Base-by-base conservation (phyloP, 2,329 filamentous ascomycete genomes). In the Hymenoscyphus repandus region DNA sequence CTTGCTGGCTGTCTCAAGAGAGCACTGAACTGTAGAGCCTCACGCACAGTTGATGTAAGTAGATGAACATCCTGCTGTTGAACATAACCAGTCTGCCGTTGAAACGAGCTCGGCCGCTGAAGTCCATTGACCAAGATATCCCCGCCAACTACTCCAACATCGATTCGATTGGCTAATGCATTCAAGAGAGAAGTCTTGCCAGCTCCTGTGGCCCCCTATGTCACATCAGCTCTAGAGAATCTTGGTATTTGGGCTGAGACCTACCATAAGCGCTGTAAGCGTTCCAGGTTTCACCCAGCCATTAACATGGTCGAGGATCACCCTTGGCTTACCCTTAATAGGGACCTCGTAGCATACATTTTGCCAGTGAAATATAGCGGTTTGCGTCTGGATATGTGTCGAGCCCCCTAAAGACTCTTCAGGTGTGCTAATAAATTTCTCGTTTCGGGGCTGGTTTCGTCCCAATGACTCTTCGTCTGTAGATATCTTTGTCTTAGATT, bases 41-140 rank as follows among this genome's bases (percentile, higher is more conserved):
- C 90, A 53, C 90, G 84, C 31, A 95, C 90, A 1, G 90, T 95
- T 0, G 83, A 82, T 0, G 89, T 95, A 42, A 83, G 76, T 39
- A 95, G 74, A 66, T 95, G 90, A 12, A 95, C 76, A 77, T 96
- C 90, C 66, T 93, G 89, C 67, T 96, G 90, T 65, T 95, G 88
- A 33, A 91, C 89, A 61, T 95, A 95, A 39, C 90, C 90, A 18
- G 88, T 93, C 72, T 91, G 92, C 57, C 90, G 85, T 68, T 95
- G 89, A 77, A 95, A 95, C 0, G 86, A 90, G 37, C 77, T 75
- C 58, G 93, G 88, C 37, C 87, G 80, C 27, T 80, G 83, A 30
- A 74, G 75, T 31, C 78, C 78, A 49, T 81, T 75, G 6, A 82
- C 77, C 13, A 79, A 67, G 84, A 95, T 92, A 59, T 91, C 85